A percentile compares a stretch with the other conserved stretches of the same genome.
Evolutionary conservation across 306 rosid genomes (phyloP).

Genomic region (Corylus americana): DNA sequence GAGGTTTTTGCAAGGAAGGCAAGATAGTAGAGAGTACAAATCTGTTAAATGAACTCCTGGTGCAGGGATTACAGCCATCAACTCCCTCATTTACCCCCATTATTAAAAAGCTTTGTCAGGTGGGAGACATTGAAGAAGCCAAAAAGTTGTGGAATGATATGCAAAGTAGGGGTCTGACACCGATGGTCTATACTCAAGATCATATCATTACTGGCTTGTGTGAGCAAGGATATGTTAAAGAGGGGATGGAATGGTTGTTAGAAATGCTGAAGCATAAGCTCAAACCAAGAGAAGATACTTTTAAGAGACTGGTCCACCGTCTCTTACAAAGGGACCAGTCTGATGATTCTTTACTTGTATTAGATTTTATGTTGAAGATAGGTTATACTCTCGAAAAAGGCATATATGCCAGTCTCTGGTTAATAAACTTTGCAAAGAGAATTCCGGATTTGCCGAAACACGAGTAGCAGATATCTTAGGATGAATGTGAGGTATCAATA

Average conservation of each 20-base stretch:
- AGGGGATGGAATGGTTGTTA: constrained; percentile 62
- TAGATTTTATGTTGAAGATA: constrained; percentile 56
- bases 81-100: constrained; percentile 38
- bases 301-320: constrained; percentile 47
- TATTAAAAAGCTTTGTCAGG: constrained; percentile 49
- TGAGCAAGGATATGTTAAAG: constrained; percentile 40
- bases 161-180: constrained; percentile 47
- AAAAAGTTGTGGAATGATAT: constrained; percentile 56
- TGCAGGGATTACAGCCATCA: constrained; percentile 56
- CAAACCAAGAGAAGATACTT: constrained; percentile 49
- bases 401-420: constrained; percentile 40
- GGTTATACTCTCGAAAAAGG: constrained; percentile 51
- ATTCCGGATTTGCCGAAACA: constrained; percentile 32
- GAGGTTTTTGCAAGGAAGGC: constrained; percentile 48
- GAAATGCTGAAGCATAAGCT: constrained; percentile 47
- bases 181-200: constrained; percentile 34
- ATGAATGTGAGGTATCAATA: constrained; percentile 27
- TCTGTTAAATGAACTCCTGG: constrained; percentile 41
- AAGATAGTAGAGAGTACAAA: constrained; percentile 44
- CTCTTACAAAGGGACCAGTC: constrained; percentile 44
- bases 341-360: constrained; percentile 62
- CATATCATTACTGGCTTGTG: constrained; percentile 48
- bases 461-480: constrained; percentile 44
- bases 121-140: constrained; percentile 46
- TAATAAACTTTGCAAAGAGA: constrained; percentile 35